Evolutionary conservation across 2,329 filamentous ascomycete genomes (phyloP).

Genomic region (Decorospora gaudefroyi): DNA sequence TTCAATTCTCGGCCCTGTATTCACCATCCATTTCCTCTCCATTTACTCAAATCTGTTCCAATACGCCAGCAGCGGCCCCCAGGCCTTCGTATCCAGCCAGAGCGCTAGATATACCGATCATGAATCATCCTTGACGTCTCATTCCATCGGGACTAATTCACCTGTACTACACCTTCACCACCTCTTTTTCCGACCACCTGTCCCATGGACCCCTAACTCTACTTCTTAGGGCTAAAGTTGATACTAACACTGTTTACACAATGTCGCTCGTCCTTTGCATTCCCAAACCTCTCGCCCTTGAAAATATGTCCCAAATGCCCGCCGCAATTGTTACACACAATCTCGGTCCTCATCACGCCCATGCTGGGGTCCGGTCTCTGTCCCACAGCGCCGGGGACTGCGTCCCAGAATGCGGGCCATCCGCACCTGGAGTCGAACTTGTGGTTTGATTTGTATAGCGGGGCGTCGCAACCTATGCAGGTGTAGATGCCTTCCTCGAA

Average conservation of each 20-base stretch:
- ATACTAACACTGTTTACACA: conserved; percentile 94
- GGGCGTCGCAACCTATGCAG: conserved; percentile 83
- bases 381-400: conserved; percentile 85
- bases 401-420: conserved; percentile 98
- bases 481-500: conserved; percentile 76
- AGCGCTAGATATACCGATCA: background rate
- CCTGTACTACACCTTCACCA: conserved; percentile 9
- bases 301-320: conserved; percentile 91
- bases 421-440: conserved; percentile 97
- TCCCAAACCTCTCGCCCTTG: conserved; percentile 81
- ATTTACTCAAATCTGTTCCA: no score
- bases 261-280: conserved; percentile 92
- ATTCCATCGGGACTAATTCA: conserved; percentile 17
- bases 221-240: conserved; percentile 76
- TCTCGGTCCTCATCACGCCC: conserved; percentile 88
- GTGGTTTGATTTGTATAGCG: conserved; percentile 88
- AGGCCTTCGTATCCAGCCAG: background rate
- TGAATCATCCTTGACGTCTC: conserved; percentile 1
- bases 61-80: no score
- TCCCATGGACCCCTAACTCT: conserved; percentile 52
- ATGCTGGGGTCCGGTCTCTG: conserved; percentile 75
- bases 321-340: conserved; percentile 91
- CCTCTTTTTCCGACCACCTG: background rate
- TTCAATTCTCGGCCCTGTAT: no score
- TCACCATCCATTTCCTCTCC: no score